Base-by-base conservation (phyloP, 306 rosid species). In the Erythrophleum fordii region DNA sequence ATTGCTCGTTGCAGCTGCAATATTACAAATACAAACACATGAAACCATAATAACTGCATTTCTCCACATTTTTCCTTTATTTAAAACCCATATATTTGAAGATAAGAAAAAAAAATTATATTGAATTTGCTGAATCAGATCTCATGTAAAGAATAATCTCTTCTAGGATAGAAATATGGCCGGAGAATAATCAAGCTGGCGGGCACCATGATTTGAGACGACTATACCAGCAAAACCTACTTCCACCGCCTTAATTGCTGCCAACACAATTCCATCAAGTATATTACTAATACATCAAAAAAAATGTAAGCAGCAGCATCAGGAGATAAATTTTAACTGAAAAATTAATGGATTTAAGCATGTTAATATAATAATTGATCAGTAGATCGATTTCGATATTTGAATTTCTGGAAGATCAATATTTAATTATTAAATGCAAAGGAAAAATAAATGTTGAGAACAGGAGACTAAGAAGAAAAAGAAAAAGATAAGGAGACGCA, bases 181-280 rank as follows among this genome's bases (percentile, higher is more conserved):
- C 10, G 81, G 85, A 49, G 66, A 53, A 75, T 75, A 81, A 81
- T 81, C 77, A 42, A 75, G 85, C 77, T 75, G 77, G 72, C 81
- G 81, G 45, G 81, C 85, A 34, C 81, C 81, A 76, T 81, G 85
- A 58, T 81, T 81, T 18, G 85, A 81, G 72, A 76, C 81, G 4
- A 81, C 77, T 68, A 81, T 76, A 25, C 85, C 81, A 45, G 72
- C 44, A 45, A 76, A 77, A 45, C 85, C 81, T 20, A 59, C 72
- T 69, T 81, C 85, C 51, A 17, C 72, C 0, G 77, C 81, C 74
- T 58, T 81, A 56, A 75, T 75, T 75, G 81, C 85, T 81, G 81
- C 64, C 59, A 66, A 58, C 22, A 46, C 3, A 8, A 64, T 41
- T 26, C 44, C 34, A 58, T 70, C 16, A 52, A 34, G 53, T 31